Conservation (phyloP, 2,329 filamentous ascomycete species). For the Cordyceps cateniannulata region DNA sequence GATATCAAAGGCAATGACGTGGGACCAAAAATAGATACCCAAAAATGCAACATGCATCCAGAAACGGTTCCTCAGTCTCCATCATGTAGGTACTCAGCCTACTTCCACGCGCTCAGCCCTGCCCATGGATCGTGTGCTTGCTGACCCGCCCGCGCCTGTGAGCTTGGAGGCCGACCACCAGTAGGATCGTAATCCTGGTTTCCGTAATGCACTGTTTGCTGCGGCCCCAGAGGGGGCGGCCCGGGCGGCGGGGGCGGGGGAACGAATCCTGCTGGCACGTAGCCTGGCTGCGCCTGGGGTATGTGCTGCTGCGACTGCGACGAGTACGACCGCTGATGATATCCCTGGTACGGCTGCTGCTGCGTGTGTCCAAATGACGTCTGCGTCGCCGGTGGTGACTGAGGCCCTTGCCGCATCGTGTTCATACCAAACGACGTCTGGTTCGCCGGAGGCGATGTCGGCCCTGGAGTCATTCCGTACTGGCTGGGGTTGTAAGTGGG, state of each 20-base stretch:
- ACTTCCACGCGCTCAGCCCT: conserved; percentile 47
- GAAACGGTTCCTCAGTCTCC: not conserved
- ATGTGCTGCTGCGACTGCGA: conserved; percentile 35
- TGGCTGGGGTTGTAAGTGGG: conserved; percentile 52
- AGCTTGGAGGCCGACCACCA: conserved; percentile 21
- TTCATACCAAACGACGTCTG: conserved; percentile 45
- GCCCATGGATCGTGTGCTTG: conserved; percentile 45
- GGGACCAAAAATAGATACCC: not conserved
- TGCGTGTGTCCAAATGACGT: conserved; percentile 30
- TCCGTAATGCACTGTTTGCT: conserved; percentile 54
- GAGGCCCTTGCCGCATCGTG: conserved; percentile 30
- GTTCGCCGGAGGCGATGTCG: conserved; percentile 57
- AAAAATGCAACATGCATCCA: not conserved
- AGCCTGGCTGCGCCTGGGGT: conserved; percentile 31
- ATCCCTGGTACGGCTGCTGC: conserved; percentile 30
- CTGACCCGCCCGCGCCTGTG: conserved; percentile 29
- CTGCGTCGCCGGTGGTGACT: conserved; percentile 56
- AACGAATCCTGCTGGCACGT: conserved; percentile 52
- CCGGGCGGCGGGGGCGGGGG: conserved; percentile 58
- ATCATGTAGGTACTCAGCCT: conserved; percentile 10
- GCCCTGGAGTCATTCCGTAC: conserved; percentile 51
- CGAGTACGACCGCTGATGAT: conserved; percentile 23
- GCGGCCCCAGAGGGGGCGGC: conserved; percentile 54
- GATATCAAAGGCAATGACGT: not conserved
- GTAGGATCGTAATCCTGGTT: conserved; percentile 26